Percentiles rank a stretch among this genome's conserved stretches.
phyloP scores from a whole-genome alignment of 441 rosid species.

The Caryocar brasiliense region DNA sequence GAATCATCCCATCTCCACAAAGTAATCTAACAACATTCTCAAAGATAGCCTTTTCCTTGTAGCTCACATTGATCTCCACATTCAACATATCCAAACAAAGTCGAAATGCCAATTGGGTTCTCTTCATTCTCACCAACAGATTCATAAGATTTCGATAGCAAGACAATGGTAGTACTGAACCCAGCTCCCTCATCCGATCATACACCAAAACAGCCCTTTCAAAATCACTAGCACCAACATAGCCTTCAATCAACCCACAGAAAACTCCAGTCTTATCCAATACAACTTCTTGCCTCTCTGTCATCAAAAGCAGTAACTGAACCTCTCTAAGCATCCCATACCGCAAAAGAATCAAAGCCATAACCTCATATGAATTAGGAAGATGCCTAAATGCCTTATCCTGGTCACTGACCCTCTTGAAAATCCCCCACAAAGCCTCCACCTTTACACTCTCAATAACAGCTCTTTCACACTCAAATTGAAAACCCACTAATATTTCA shows the following conservation, averaged over 20 bases:
- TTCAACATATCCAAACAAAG: slow-evolving; percentile 49
- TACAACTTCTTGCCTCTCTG: slow-evolving; percentile 34
- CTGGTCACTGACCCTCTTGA: slow-evolving; percentile 38
- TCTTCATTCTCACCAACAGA: slow-evolving; percentile 37
- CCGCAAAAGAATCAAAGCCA: slow-evolving; percentile 49
- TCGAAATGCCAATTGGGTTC: slow-evolving; percentile 35
- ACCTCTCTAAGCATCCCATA: slow-evolving; percentile 52
- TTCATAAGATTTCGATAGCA: slow-evolving; percentile 40
- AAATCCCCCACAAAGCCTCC: slow-evolving; percentile 52
- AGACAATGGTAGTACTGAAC: slow-evolving; percentile 29
- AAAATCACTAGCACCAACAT: slow-evolving; percentile 30
- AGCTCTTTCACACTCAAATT: slow-evolving; percentile 32
- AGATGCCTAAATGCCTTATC: slow-evolving; percentile 47
- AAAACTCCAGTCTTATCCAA: slow-evolving; percentile 29
- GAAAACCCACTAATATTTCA: slow-evolving; percentile 43
- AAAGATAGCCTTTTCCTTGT: slow-evolving; percentile 19
- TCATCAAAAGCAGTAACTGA: slow-evolving; percentile 43
- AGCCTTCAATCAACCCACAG: slow-evolving; percentile 43
- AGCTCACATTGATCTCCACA: slow-evolving; percentile 12
- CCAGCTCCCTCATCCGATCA: slow-evolving; percentile 35
- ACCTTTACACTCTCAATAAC: slow-evolving; percentile 35
- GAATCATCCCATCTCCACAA: slow-evolving; percentile 48
- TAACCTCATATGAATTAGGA: slow-evolving; percentile 38
- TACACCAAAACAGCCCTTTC: slow-evolving; percentile 47
- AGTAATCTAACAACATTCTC: slow-evolving; percentile 47